A percentile compares a stretch with the other conserved stretches of the same genome.
Conservation (phyloP, 2,329 filamentous ascomycete species). For the Chaetomium sp. region DNA sequence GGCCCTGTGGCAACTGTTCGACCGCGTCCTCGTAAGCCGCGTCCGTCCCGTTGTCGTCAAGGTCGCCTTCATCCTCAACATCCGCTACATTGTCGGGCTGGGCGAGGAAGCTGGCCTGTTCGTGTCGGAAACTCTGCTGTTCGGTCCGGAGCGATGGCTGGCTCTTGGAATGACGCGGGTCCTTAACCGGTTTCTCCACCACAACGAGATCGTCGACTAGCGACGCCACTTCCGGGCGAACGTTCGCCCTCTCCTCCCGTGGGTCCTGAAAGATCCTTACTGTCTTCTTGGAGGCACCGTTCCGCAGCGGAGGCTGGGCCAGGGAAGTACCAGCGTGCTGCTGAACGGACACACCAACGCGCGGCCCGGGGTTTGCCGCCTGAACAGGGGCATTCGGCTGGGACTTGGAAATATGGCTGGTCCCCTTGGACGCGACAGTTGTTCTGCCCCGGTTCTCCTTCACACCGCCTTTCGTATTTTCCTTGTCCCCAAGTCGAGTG, state of each 20-base stretch:
- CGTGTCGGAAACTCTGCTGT: slow-evolving; percentile 46
- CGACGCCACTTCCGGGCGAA: slow-evolving; percentile 18
- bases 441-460: slow-evolving; percentile 15
- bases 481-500: slow-evolving; percentile 45
- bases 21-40: slow-evolving; percentile 50
- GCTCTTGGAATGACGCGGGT: slow-evolving; percentile 54
- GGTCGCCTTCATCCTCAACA: slow-evolving; percentile 40
- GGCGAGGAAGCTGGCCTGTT: slow-evolving; percentile 48
- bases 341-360: slow-evolving; percentile 20
- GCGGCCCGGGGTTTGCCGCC: slow-evolving; percentile 19
- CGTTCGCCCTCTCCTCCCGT: slow-evolving; percentile 22
- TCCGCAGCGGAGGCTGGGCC: slow-evolving; percentile 30
- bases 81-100: slow-evolving; percentile 30
- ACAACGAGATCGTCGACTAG: slow-evolving; percentile 27
- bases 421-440: slow-evolving; percentile 21
- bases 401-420: slow-evolving; percentile 17
- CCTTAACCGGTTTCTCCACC: slow-evolving; percentile 35
- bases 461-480: slow-evolving; percentile 42
- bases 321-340: slow-evolving; percentile 22
- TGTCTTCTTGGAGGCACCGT: slow-evolving; percentile 35
- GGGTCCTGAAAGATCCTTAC: slow-evolving; percentile 37
- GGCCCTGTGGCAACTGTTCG: slow-evolving; percentile 42
- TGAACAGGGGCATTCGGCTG: neutral
- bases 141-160: slow-evolving; percentile 54
- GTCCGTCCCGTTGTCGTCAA: slow-evolving; percentile 44